Evolutionary conservation across 805 yeast species (phyloP), one percentile per base, ranked within the genome.

Genomic region (Metschnikowia sp.): DNA sequence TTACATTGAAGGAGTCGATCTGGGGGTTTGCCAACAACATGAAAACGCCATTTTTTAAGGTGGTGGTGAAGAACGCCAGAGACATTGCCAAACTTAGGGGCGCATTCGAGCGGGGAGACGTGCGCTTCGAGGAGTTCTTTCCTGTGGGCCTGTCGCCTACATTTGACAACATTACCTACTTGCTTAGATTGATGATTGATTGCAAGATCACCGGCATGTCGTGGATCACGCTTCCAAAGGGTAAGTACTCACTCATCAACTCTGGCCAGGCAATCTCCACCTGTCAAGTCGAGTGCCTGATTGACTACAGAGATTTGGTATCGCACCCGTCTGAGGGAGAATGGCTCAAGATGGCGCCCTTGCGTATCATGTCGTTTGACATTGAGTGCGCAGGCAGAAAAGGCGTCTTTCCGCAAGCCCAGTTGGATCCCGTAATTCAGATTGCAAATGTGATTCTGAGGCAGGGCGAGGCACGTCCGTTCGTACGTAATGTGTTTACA

Each of bases 351-450:
- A 84, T 87, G 70, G 98, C 99, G 1, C 99, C 99, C 0, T 74
- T 94, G 50, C 84, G 99, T 60, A 83, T 94, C 41, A 72, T 94
- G 55, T 90, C 97, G 10, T 92, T 94, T 65, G 99, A 94, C 75
- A 94, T 94, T 51, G 99, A 94, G 68, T 94, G 99, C 77, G 94
- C 99, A 3, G 99, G 99, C 39, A 81, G 99, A 67, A 86, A 88
- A 54, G 99, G 99, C 45, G 79, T 94, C 10, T 94, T 94, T 65
- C 99, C 99, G 1, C 99, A 94, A 61, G 85, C 99, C 1, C 86
- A 86, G 51, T 78, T 81, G 40, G 99, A 94, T 70, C 86, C 97
- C 0, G 96, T 94, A 9, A 94, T 94, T 61, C 99, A 95, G 68
- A 95, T 94, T 53, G 99, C 99, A 6, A 92, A 89, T 61, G 97